These are phyloP conservation scores for Fomitopsis pulvina DNA, from an alignment of 768 basidiomycete species.

Conservation along the genomic window DNA sequence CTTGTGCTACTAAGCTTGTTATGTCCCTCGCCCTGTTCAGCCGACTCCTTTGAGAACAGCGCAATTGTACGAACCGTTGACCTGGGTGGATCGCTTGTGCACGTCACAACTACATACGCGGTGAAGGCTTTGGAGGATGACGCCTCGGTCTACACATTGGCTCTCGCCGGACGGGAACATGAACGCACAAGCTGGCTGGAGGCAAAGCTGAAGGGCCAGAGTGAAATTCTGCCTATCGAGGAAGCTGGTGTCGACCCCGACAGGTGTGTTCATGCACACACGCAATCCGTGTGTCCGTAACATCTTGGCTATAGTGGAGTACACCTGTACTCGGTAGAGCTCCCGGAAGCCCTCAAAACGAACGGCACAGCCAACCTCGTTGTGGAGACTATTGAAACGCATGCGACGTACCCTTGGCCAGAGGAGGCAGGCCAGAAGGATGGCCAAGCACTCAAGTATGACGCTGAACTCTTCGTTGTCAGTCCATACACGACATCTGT, in stretches of 20 bases:
- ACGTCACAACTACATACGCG: constrained; percentile 85
- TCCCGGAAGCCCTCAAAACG: constrained; percentile 52
- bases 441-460: constrained; percentile 74
- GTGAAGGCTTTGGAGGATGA: constrained; percentile 64
- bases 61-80: constrained; percentile 86
- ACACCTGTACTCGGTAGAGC: constrained; percentile 51
- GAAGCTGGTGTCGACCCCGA: constrained; percentile 42
- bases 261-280: constrained; percentile 37
- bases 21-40: constrained; percentile 31
- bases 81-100: constrained; percentile 82
- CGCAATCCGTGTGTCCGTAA: neutral
- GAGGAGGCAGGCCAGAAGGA: constrained; percentile 66
- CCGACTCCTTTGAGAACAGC: constrained; percentile 75
- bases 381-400: constrained; percentile 71
- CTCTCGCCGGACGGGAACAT: constrained; percentile 56
- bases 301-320: constrained; percentile 24
- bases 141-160: constrained; percentile 60
- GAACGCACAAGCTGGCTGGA: constrained; percentile 71
- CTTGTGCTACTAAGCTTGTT: constrained; percentile 39
- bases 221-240: constrained; percentile 41
- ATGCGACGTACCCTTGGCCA: constrained; percentile 75
- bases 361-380: constrained; percentile 70
- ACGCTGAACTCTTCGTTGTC: constrained; percentile 69
- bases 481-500: constrained; percentile 78
- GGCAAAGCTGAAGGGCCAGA: constrained; percentile 71